phyloP scores from a whole-genome alignment of 148 eudicot species.

The Chenopodium suecicum region DNA sequence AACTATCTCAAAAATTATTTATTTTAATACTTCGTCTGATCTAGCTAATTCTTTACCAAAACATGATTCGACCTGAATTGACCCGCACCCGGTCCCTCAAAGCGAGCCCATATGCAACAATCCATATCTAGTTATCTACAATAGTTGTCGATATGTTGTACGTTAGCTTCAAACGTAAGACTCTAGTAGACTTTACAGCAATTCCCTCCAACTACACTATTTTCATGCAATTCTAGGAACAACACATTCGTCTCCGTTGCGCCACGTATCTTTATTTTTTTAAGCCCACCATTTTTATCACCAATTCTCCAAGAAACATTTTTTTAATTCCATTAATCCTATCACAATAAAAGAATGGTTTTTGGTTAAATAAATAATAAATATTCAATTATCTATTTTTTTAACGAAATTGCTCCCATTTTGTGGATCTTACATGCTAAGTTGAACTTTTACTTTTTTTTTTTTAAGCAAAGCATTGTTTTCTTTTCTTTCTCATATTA shows the following conservation, averaged over 20 bases:
- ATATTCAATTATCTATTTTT: no score
- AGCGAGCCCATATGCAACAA: no score
- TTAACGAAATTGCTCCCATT: not conserved
- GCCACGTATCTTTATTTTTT: constrained; percentile 21
- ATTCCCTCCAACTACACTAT: not conserved
- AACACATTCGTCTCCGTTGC: constrained; percentile 13
- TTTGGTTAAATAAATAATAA: no score
- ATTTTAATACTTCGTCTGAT: no score
- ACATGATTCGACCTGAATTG: no score
- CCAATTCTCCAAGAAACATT: no score
- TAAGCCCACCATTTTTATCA: no score
- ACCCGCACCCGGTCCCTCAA: no score
- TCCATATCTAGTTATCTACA: not conserved
- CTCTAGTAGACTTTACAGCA: not conserved
- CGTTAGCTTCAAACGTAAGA: not conserved
- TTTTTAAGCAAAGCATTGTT: not conserved
- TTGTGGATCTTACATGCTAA: constrained; percentile 11
- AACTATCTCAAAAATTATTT: no score
- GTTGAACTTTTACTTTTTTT: not conserved
- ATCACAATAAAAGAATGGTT: no score
- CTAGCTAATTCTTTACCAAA: no score
- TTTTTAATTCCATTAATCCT: no score
- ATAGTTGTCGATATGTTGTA: not conserved
- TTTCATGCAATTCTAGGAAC: not conserved
- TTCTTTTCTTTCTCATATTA: not conserved